Evolutionary conservation across 352 stramenopile genomes (phyloP), one percentile per base, ranked within the genome.

Genomic region (Phytopythium aichiense): DNA sequence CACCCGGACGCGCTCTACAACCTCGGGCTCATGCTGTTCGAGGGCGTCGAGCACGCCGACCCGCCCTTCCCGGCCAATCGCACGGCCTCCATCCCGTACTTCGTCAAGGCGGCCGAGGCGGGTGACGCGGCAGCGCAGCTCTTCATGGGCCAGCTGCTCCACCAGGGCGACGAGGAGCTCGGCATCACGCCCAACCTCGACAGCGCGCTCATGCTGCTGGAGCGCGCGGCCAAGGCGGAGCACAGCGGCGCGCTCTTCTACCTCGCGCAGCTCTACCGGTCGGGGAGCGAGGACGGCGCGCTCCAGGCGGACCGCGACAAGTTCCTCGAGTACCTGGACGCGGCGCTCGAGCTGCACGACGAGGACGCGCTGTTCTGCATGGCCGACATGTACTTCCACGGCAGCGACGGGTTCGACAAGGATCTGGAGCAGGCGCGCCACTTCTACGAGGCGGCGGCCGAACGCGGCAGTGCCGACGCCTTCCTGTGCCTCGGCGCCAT

Each of bases 311-410:
- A 94, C 58, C 69, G 56, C 9, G 35, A 74, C 22, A 84, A 82
- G 65, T 94, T 92, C 59, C 60, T 88, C 16, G 61, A 79, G 42
- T 77, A 89, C 62, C 53, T 95, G 42, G 72, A 93, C 56, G 72
- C 72, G 33, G 84, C 87, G 7, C 71, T 93, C 58, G 70, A 83
- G 31, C 69, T 62, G 28, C 74, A 73, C 2, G 84, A 95, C 50
- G 75, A 81, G 31, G 84, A 94, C 45, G 87, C 87, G 43, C 67
- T 87, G 53, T 94, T 92, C 46, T 94, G 84, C 68, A 91, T 93
- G 83, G 87, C 81, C 11, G 87, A 95, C 62, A 90, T 93, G 16
- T 93, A 93, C 67, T 91, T 87, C 63, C 81, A 92, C 60, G 84
- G 84, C 57, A 92, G 76, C 56, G 84, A 94, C 51, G 84, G 79